A percentile compares a stretch with the other conserved stretches of the same genome.
These are phyloP conservation scores for Paraurostyla sp. DNA, from an alignment of 73 alveolate species.

Conservation along the genomic window DNA sequence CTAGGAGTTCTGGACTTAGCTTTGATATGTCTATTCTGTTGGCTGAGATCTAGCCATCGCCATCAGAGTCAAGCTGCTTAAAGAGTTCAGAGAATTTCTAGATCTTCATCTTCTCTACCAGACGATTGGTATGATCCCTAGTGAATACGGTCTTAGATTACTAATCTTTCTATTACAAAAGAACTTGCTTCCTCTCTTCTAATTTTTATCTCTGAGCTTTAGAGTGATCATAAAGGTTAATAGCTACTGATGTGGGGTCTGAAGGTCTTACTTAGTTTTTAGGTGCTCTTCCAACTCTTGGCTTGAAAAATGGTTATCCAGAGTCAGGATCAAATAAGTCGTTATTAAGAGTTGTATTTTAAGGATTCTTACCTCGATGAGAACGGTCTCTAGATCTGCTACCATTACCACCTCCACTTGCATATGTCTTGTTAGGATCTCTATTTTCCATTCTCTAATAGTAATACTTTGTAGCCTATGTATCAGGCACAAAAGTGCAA, in stretches of 20 bases:
- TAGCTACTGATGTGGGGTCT: background rate
- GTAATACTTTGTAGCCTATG: slow-evolving; percentile 26
- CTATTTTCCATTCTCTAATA: slow-evolving; percentile 15
- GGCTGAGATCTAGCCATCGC: slow-evolving; percentile 78
- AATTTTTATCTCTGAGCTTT: slow-evolving; percentile 14
- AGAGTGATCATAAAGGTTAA: background rate
- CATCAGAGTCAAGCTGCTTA: slow-evolving; percentile 66
- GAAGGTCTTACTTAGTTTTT: slow-evolving; percentile 37
- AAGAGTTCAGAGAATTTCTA: slow-evolving; percentile 56
- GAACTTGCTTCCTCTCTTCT: background rate
- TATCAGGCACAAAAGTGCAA: slow-evolving; percentile 76
- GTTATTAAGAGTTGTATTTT: background rate
- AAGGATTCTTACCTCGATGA: background rate
- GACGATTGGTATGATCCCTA: slow-evolving; percentile 47
- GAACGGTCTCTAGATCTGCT: slow-evolving; percentile 9
- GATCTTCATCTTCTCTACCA: slow-evolving; percentile 54
- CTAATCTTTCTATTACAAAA: background rate
- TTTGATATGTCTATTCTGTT: slow-evolving; percentile 66
- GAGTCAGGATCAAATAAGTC: slow-evolving; percentile 69
- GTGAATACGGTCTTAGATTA: slow-evolving; percentile 49
- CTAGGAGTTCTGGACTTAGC: slow-evolving; percentile 59
- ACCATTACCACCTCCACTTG: background rate
- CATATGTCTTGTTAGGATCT: slow-evolving; percentile 19
- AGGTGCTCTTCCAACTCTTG: slow-evolving; percentile 70
- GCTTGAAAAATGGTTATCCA: slow-evolving; percentile 68